Conservation (phyloP, 345 rosid species). For the Eucalyptus grandis region DNA sequence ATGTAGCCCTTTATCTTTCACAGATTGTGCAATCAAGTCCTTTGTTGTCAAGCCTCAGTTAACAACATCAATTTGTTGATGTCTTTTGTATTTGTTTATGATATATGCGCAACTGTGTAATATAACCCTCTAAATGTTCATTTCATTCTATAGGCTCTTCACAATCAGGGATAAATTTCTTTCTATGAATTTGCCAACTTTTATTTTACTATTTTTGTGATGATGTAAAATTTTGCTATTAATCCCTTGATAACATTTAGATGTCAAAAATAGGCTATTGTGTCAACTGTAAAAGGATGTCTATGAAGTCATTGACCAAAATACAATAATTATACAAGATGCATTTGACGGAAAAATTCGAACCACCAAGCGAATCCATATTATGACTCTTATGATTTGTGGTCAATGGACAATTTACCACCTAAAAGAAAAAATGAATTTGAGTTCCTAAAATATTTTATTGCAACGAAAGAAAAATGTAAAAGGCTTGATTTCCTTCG, state of each 20-base stretch:
- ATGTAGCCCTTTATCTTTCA: too few species aligned
- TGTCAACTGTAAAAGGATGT: not conserved
- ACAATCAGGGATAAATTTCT: not conserved
- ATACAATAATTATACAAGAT: too few species aligned
- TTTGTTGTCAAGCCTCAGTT: not conserved
- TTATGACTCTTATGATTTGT: too few species aligned
- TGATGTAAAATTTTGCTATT: not conserved
- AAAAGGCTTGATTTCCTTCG: not conserved
- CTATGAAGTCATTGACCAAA: too few species aligned
- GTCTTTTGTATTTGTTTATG: too few species aligned
- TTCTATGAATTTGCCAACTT: not conserved
- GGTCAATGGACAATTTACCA: too few species aligned
- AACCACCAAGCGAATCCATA: fast-evolving
- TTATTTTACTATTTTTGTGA: not conserved
- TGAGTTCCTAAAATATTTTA: not conserved
- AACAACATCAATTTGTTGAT: too few species aligned
- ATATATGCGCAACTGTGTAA: not conserved
- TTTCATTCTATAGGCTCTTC: not conserved
- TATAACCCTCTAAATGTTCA: not conserved
- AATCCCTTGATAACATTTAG: not conserved
- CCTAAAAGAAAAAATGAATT: not conserved
- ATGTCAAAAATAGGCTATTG: not conserved
- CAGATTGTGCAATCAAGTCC: not conserved
- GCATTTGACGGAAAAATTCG: fast-evolving
- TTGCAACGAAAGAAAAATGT: not conserved